These are phyloP conservation scores for Malassezia sympodialis DNA, from an alignment of 1,284 basidiomycete species.

Conservation along the genomic window DNA sequence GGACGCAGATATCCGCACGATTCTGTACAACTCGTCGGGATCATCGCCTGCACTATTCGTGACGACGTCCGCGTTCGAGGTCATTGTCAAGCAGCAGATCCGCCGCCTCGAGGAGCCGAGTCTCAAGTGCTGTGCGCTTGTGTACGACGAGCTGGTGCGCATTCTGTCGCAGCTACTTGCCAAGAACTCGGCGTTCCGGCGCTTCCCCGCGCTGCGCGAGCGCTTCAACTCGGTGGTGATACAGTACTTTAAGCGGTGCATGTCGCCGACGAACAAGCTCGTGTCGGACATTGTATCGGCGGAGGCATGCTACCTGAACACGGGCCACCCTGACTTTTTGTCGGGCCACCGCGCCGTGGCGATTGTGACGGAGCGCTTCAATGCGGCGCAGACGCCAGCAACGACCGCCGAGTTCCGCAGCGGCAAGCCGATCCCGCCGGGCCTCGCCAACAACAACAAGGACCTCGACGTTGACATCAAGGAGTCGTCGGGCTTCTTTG, in stretches of 20 bases:
- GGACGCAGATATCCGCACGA: conserved; percentile 89
- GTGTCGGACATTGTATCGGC: conserved; percentile 77
- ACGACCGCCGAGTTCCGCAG: conserved; percentile 47
- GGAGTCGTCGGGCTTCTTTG: conserved; percentile 79
- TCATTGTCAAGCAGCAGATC: conserved; percentile 98
- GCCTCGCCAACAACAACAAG: conserved; percentile 75
- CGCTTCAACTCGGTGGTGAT: conserved; percentile 89
- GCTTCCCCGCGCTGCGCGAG: conserved; percentile 85
- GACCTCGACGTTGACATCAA: conserved; percentile 82
- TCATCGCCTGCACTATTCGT: conserved; percentile 93
- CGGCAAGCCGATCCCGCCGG: conserved; percentile 46
- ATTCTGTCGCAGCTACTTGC: conserved; percentile 78
- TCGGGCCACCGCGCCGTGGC: conserved; percentile 92
- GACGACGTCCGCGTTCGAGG: conserved; percentile 88
- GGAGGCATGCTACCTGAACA: conserved; percentile 60
- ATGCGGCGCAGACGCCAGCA: conserved; percentile 51
- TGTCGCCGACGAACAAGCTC: conserved; percentile 88
- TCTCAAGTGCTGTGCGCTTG: conserved; percentile 81
- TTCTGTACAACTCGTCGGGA: conserved; percentile 93
- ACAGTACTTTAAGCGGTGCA: conserved; percentile 85
- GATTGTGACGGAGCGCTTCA: conserved; percentile 69
- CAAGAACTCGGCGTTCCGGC: conserved; percentile 84
- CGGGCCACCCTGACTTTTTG: conserved; percentile 97
- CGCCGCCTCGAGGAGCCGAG: conserved; percentile 86
- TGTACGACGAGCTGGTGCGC: conserved; percentile 92